Percentiles rank a stretch among this genome's conserved stretches.
phyloP scores from a whole-genome alignment of 495 filamentous ascomycete genomes.

The Hypoxylon fragiforme region DNA sequence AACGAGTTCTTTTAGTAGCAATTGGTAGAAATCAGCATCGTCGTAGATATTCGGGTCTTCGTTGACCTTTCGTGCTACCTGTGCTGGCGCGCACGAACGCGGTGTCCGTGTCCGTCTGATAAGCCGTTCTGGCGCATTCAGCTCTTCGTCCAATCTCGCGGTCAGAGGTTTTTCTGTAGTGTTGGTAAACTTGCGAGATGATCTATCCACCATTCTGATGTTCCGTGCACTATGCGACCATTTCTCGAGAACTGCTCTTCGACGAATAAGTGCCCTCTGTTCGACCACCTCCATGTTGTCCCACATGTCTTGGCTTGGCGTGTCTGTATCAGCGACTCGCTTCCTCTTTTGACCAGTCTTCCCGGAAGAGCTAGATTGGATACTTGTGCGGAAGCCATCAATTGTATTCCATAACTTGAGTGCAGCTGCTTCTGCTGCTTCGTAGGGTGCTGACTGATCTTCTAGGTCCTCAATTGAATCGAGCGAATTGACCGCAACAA shows the following conservation, averaged over 20 bases:
- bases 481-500: conserved; percentile 80
- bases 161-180: conserved; percentile 61
- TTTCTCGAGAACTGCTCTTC: conserved; percentile 63
- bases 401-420: conserved; percentile 84
- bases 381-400: conserved; percentile 66
- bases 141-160: conserved; percentile 72
- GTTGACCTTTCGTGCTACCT: conserved; percentile 56
- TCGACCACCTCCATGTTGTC: conserved; percentile 65
- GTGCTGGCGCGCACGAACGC: conserved; percentile 71
- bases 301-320: conserved; percentile 68
- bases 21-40: conserved; percentile 89
- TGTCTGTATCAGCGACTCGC: conserved; percentile 52
- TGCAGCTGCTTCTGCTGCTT: conserved; percentile 85
- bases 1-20: conserved; percentile 79
- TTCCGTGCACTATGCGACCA: conserved; percentile 65
- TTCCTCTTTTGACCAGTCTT: conserved; percentile 60
- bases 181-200: conserved; percentile 33
- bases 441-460: conserved; percentile 54
- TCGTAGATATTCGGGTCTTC: conserved; percentile 72
- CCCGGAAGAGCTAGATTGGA: conserved; percentile 42
- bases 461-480: conserved; percentile 45
- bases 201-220: conserved; percentile 39
- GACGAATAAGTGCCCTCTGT: conserved; percentile 56
- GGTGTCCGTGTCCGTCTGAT: conserved; percentile 66
- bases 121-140: conserved; percentile 68